A percentile compares a stretch with the other conserved stretches of the same genome.
phyloP scores from a whole-genome alignment of 495 filamentous ascomycete genomes.

The Evernia prunastri region DNA sequence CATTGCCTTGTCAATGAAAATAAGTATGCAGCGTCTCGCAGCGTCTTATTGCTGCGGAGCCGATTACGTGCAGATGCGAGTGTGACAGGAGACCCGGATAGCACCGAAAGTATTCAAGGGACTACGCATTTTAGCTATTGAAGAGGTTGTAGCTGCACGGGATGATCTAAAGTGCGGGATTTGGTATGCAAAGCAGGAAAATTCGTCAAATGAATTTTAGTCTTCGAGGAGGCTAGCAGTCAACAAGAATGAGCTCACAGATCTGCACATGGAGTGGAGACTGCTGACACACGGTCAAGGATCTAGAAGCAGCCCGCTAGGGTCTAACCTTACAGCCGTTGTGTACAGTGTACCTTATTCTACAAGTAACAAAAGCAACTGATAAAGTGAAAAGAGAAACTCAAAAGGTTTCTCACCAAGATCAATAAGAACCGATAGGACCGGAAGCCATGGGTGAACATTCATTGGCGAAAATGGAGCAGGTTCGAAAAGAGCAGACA shows the following conservation, averaged over 20 bases:
- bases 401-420: neutral
- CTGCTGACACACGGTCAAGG: neutral
- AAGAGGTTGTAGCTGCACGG: too few relatives aligned
- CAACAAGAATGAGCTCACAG: neutral
- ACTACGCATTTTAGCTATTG: neutral
- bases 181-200: neutral
- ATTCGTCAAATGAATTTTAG: neutral
- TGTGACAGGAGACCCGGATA: too few relatives aligned
- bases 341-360: too few relatives aligned
- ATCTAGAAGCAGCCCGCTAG: neutral
- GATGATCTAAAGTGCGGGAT: too few relatives aligned
- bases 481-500: neutral
- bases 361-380: neutral
- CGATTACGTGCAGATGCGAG: too few relatives aligned
- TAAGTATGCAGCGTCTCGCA: too few relatives aligned
- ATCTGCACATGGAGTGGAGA: neutral
- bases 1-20: neutral
- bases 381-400: neutral
- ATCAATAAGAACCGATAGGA: neutral
- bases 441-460: neutral
- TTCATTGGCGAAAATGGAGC: neutral
- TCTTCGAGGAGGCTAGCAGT: neutral
- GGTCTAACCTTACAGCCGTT: neutral
- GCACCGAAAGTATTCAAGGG: neutral
- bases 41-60: neutral